Base-by-base conservation (phyloP, 257 asterid genomes). In the Cynanchum wilfordii region DNA sequence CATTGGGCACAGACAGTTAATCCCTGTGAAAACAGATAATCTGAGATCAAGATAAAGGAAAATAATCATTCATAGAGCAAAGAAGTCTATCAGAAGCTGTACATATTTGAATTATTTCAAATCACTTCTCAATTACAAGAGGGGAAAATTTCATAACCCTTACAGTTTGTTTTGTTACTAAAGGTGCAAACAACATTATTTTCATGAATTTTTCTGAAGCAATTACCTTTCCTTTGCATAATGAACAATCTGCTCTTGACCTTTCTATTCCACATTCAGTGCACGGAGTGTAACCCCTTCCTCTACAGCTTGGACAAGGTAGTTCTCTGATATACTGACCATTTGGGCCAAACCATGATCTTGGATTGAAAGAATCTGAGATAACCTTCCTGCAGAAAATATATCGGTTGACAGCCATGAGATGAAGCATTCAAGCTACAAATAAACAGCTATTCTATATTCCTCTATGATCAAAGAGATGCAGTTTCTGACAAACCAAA, bases 311-410 rank as follows among this genome's bases (percentile, higher is more conserved):
- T 17, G 99, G 99, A 77, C 97, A 94, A 72, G 99, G 99, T 40
- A 87, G 70, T 76, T 94, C 99, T 83, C 96, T 84, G 78, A 94
- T 88, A 62, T 94, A 94, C 77, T 87, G 97, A 5, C 97, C 98
- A 71, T 89, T 91, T 50, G 98, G 98, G 72, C 98, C 97, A 77
- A 93, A 89, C 98, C 98, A 93, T 3, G 98, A 91, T 72, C 96
- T 83, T n/a, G 89, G 87, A 63, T 81, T 82, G 15, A 93, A 84
- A 44, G 86, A 79, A 80, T 80, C 84, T 60, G 97, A 87, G 77
- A 79, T 77, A 66, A 82, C 79, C 82, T 86, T 84, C 84, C 97
- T 93, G 63, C 36, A 76, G 68, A 42, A 22, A 36, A 25, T n/a
- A 63, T 59, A 71, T 69, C 33, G 83, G 52, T 63, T 42, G 38